Conservation (phyloP, 768 basidiomycete species). For the Stropharia rugosoannulata region DNA sequence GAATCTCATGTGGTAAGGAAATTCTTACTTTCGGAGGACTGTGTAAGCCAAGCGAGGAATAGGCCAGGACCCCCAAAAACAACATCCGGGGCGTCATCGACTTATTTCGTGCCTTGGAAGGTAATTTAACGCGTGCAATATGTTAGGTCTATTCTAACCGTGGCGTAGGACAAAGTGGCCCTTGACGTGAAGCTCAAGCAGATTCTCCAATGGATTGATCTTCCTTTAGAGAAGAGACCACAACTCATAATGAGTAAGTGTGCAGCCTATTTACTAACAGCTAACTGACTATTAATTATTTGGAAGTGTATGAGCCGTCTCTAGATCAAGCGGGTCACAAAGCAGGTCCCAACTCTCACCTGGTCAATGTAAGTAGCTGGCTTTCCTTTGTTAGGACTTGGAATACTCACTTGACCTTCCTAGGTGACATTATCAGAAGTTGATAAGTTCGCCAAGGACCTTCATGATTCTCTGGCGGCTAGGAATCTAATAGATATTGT, state of each 20-base stretch:
- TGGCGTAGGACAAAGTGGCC: constrained; percentile 55
- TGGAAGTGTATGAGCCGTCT: constrained; percentile 77
- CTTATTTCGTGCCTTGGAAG: constrained; percentile 80
- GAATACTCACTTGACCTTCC: constrained; percentile 1
- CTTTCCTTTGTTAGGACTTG: background rate
- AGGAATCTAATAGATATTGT: constrained; percentile 83
- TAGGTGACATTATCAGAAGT: constrained; percentile 66
- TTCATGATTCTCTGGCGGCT: constrained; percentile 59
- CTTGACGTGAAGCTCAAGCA: constrained; percentile 72
- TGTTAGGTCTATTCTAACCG: background rate
- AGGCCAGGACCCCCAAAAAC: constrained; percentile 88
- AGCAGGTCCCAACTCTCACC: constrained; percentile 64
- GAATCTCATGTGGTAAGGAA: constrained; percentile 86
- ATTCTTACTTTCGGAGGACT: background rate
- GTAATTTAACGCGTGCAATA: constrained; percentile 30
- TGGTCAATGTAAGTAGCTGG: constrained; percentile 61
- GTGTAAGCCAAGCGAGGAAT: background rate
- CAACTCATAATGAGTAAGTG: constrained; percentile 71
- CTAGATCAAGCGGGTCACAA: constrained; percentile 84
- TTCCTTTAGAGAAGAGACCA: constrained; percentile 69
- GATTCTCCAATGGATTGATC: constrained; percentile 80
- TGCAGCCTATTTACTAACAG: background rate
- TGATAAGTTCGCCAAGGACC: constrained; percentile 70
- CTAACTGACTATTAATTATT: background rate
- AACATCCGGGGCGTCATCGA: constrained; percentile 58